Conservation (phyloP, 164 flowering plant species). For the Aristolochia californica region DNA sequence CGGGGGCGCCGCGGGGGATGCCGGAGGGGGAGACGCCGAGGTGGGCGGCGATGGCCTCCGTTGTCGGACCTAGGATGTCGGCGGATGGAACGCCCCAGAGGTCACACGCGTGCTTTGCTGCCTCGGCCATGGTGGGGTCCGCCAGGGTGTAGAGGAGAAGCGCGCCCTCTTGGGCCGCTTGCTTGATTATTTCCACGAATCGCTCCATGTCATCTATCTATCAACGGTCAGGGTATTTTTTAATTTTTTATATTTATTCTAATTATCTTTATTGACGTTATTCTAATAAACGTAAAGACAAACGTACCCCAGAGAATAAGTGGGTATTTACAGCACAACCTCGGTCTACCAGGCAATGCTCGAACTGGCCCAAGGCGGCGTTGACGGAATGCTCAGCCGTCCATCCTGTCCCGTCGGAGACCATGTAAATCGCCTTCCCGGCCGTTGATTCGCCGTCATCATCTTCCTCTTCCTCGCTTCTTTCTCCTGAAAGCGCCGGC, state of each 20-base stretch:
- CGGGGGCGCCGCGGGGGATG: conserved; percentile 77
- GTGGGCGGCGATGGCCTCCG: conserved; percentile 72
- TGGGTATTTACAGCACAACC: conserved; percentile 78
- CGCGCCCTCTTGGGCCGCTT: conserved; percentile 87
- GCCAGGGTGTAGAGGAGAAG: conserved; percentile 79
- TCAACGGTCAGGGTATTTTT: not conserved
- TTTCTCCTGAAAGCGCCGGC: conserved; percentile 2
- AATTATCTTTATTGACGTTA: not conserved
- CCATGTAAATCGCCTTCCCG: conserved; percentile 66
- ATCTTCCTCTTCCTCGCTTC: conserved; percentile 18
- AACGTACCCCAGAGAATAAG: conserved; percentile 71
- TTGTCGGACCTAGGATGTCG: conserved; percentile 72
- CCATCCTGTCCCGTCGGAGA: conserved; percentile 96
- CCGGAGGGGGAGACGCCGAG: conserved; percentile 85
- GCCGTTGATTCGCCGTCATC: conserved; percentile 8
- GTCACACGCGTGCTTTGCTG: conserved; percentile 62
- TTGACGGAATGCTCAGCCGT: conserved; percentile 81
- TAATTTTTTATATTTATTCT: not conserved
- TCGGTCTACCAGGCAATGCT: conserved; percentile 72
- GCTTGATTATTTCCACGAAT: conserved; percentile 63
- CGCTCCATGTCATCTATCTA: conserved; percentile 68
- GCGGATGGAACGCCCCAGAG: conserved; percentile 67
- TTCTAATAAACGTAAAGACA: not conserved
- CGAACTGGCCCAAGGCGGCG: conserved; percentile 92
- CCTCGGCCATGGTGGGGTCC: conserved; percentile 69